Percentiles rank a stretch among this genome's conserved stretches.
Evolutionary conservation across 139 green algal species (phyloP).

Genomic region (Closterium sp.): DNA sequence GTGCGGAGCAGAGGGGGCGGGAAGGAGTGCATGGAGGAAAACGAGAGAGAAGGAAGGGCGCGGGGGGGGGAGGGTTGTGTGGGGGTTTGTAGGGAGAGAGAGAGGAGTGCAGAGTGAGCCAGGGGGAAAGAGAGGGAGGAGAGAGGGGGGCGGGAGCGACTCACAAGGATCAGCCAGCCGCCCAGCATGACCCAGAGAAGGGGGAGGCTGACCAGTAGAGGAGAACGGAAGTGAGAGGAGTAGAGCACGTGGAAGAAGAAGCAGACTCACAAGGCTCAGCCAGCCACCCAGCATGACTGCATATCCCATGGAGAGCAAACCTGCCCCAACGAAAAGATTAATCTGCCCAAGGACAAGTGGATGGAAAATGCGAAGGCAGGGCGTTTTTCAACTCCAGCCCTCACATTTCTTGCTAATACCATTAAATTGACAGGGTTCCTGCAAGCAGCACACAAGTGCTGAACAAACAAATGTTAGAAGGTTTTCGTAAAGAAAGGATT

Average conservation of each 20-base stretch:
- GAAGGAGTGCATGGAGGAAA: not conserved
- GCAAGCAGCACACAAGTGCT: too few relatives aligned
- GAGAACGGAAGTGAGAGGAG: too few relatives aligned
- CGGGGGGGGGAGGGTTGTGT: not conserved
- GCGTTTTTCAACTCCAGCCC: too few relatives aligned
- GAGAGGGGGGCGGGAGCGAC: too few relatives aligned
- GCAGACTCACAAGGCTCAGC: conserved; percentile 29
- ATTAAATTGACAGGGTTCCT: too few relatives aligned
- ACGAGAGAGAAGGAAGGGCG: not conserved
- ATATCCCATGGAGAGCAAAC: conserved; percentile 31
- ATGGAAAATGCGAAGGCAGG: not conserved
- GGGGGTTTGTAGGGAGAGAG: not conserved
- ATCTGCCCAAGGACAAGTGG: conserved; percentile 12
- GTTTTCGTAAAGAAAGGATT: not conserved
- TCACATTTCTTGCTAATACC: too few relatives aligned
- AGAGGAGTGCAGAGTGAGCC: not conserved
- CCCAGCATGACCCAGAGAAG: too few relatives aligned
- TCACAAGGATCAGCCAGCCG: too few relatives aligned
- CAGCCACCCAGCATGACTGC: conserved; percentile 32
- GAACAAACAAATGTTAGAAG: not conserved
- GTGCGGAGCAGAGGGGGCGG: not conserved
- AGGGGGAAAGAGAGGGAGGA: too few relatives aligned
- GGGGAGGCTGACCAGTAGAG: too few relatives aligned
- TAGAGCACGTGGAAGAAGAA: not conserved
- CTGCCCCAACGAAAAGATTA: conserved; percentile 40